Percentiles rank a stretch among this genome's conserved stretches.
Conservation (phyloP, 176 grass and related monocot species). For the Oryza meyeriana region DNA sequence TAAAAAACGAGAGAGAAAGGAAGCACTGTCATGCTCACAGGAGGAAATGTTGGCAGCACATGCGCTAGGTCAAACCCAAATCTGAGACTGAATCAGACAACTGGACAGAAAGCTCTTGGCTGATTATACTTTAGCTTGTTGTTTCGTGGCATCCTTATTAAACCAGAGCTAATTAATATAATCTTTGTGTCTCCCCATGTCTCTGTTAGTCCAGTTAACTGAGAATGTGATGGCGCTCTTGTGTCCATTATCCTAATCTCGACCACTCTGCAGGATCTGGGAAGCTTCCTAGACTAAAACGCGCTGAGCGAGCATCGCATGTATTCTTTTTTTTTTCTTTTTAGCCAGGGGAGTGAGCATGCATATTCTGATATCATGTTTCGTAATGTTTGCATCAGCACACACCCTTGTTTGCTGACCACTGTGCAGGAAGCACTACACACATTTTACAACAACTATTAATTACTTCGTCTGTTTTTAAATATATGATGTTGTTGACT, state of each 20-base stretch:
- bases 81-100: conserved; percentile 39
- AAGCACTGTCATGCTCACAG: background rate
- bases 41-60: conserved; percentile 12
- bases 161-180: conserved; percentile 10
- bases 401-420: too few relatives aligned
- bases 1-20: background rate
- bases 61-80: conserved; percentile 33
- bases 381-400: conserved; percentile 6
- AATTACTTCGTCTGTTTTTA: too few relatives aligned
- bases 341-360: background rate
- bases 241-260: background rate
- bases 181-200: conserved; percentile 24
- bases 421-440: too few relatives aligned
- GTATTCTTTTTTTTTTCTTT: too few relatives aligned
- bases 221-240: background rate
- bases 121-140: conserved; percentile 8
- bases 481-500: too few relatives aligned
- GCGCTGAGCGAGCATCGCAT: too few relatives aligned
- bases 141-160: conserved; percentile 11
- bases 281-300: conserved; percentile 21
- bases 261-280: background rate
- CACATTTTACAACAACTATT: too few relatives aligned
- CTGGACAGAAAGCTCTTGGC: conserved; percentile 40
- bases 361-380: background rate
- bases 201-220: conserved; percentile 17